Evolutionary conservation across 345 rosid species (phyloP), one percentile per base, ranked within the genome.

Genomic region (Arabidopsis arenosa): DNA sequence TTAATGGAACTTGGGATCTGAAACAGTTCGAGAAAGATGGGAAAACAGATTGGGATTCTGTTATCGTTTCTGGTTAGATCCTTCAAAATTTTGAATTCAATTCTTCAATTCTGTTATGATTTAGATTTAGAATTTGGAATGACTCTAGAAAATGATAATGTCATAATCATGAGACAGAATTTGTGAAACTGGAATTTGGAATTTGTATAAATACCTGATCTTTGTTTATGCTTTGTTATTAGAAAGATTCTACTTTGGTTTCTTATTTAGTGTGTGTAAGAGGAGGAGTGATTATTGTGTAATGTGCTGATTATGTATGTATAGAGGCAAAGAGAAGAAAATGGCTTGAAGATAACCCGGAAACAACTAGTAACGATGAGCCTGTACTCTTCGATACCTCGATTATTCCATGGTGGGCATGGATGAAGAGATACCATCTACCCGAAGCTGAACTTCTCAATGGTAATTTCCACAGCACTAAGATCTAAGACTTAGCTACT

Each of bases 351-450:
- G 83, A 78, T 53, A 88, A 87, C 78, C 97, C 97, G 1, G 97
- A 92, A 75, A 80, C 96, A 41, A 86, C 97, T 26, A 90, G 80
- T 58, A 95, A 92, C 23, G 90, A 89, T 4, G 92, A 90, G 76
- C 97, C 88, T 76, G 85, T 95, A 9, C 84, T 92, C 73, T 95
- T 95, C 6, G 97, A 95, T 68, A 90, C 99, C 23, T 86, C 97
- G 44, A 87, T 90, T 65, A 75, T 95, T 58, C 99, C 99, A 48
- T 95, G 99, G 99, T 95, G 99, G 99, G 87, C 89, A 23, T 95
- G 99, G 99, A 84, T 88, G 85, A 95, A 89, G 83, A 86, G 97
- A 70, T 95, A 85, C 84, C 99, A 95, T 81, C 85, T 95, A 44
- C 97, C 97, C 0, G 99, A 95, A 84, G 99, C 99, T 0, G 99